phyloP scores from a whole-genome alignment of 2,329 filamentous ascomycete genomes.

The Fusarium brevicatenulatum region DNA sequence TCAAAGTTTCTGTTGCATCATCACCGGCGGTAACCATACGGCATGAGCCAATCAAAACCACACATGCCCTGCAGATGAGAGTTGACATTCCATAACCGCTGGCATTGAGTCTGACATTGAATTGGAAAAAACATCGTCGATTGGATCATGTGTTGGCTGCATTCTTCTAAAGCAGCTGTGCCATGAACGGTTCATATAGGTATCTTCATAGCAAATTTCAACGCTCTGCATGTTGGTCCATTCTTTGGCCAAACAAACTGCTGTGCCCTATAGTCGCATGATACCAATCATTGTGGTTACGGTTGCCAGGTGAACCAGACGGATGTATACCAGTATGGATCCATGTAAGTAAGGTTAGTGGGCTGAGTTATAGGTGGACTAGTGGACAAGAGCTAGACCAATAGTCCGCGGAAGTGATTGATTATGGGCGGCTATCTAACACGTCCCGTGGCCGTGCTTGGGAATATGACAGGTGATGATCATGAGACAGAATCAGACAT shows the following conservation, averaged over 20 bases:
- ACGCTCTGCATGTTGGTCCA: neutral
- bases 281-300: neutral
- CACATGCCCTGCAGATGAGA: neutral
- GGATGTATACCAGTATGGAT: too few species aligned
- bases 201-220: neutral
- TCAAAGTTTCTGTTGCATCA: constrained; percentile 19
- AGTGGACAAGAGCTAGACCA: neutral
- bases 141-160: neutral
- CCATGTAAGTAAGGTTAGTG: neutral
- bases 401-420: neutral
- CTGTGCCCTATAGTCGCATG: constrained; percentile 19
- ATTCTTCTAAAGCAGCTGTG: constrained; percentile 7
- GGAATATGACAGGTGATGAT: neutral
- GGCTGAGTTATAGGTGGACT: neutral
- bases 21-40: constrained; percentile 1
- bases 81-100: constrained; percentile 3
- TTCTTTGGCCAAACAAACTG: neutral
- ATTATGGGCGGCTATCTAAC: neutral
- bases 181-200: neutral
- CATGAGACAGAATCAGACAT: neutral
- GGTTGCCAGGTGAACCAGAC: constrained; percentile 39
- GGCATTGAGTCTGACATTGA: neutral
- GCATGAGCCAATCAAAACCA: constrained; percentile 20
- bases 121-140: neutral
- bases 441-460: neutral